Percentiles rank a stretch among this genome's conserved stretches.
These are phyloP conservation scores for Firmiana major DNA, from an alignment of 345 rosid species.

Conservation along the genomic window DNA sequence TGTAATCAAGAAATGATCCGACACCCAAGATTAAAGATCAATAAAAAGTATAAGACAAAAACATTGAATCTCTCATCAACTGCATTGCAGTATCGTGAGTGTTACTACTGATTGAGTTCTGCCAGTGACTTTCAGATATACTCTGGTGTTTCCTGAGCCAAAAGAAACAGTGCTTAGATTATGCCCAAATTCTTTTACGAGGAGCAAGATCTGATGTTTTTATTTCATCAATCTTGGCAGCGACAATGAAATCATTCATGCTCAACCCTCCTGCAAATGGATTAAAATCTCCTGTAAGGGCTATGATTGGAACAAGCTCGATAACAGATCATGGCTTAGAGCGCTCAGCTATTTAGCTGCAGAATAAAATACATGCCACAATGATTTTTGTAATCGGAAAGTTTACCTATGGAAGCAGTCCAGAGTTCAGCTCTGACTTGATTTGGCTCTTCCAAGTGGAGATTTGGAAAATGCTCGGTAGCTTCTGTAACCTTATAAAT, in stretches of 20 bases:
- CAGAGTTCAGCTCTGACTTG: slow-evolving; percentile 88
- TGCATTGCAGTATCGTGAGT: not conserved
- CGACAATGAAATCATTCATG: slow-evolving; percentile 84
- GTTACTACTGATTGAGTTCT: not conserved
- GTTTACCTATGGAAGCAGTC: slow-evolving; percentile 56
- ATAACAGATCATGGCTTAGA: not conserved
- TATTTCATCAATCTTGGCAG: slow-evolving; percentile 79
- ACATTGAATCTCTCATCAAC: not conserved
- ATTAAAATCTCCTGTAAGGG: not conserved
- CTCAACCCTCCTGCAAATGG: slow-evolving; percentile 72
- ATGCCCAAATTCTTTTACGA: slow-evolving; percentile 83
- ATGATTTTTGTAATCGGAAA: not conserved
- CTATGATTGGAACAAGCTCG: not conserved
- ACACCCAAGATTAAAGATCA: not conserved
- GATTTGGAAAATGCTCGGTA: slow-evolving; percentile 70
- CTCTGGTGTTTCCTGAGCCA: not conserved
- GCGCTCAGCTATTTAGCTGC: not conserved
- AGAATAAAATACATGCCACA: not conserved
- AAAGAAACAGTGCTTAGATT: not conserved
- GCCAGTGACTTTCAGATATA: not conserved
- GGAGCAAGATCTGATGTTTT: slow-evolving; percentile 87
- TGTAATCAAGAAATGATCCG: not conserved
- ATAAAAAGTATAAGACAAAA: not conserved
- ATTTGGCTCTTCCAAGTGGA: slow-evolving; percentile 64
- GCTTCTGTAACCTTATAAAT: slow-evolving; percentile 57